Conservation (phyloP, 2,329 filamentous ascomycete genomes). For the Trichoderma hamatum region DNA sequence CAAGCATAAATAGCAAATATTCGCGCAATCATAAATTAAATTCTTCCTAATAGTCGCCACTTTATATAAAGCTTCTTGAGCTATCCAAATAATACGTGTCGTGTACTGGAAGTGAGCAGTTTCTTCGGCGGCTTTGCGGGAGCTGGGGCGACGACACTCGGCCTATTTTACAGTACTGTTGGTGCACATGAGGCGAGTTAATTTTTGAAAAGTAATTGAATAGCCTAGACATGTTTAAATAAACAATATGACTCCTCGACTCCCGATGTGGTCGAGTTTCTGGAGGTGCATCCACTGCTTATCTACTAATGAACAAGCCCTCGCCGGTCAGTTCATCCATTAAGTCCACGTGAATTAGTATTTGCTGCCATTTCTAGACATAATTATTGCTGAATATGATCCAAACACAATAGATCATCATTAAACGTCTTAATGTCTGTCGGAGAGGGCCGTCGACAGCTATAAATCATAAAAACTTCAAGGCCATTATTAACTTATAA, state of each 20-base stretch:
- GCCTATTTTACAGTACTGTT: neutral
- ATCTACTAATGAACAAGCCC: neutral
- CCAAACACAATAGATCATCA: too few relatives aligned
- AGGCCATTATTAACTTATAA: too few relatives aligned
- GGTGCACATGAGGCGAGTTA: neutral
- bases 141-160: neutral
- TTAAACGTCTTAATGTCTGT: too few relatives aligned
- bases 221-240: neutral
- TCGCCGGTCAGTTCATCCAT: neutral
- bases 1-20: neutral
- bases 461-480: too few relatives aligned
- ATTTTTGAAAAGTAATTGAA: neutral
- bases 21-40: neutral
- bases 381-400: too few relatives aligned
- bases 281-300: neutral
- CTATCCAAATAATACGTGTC: neutral
- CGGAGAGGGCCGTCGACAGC: neutral
- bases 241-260: neutral
- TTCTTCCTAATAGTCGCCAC: neutral
- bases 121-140: neutral
- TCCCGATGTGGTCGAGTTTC: neutral
- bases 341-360: too few relatives aligned
- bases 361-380: too few relatives aligned
- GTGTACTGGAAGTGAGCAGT: neutral
- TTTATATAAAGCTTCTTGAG: neutral